A percentile compares a stretch with the other conserved stretches of the same genome.
Conservation (phyloP, 2,329 filamentous ascomycete genomes). For the Seiridium unicorne region DNA sequence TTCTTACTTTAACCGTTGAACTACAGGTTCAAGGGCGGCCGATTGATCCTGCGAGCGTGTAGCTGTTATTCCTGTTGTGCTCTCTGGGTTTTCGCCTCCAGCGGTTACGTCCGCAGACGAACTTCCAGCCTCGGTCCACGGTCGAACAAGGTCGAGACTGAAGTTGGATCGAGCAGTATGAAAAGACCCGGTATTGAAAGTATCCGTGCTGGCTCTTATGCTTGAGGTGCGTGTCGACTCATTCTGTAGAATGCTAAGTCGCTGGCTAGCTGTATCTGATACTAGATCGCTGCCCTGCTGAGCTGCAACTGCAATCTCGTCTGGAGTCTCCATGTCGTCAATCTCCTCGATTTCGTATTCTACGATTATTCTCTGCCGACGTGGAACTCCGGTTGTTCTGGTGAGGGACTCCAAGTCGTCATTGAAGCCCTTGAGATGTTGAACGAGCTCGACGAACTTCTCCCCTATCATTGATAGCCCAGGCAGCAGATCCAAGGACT, state of each 20-base stretch:
- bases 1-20: no score
- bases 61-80: no score
- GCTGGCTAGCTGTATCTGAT: neutral
- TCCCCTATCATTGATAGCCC: constrained; percentile 8
- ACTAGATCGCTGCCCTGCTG: neutral
- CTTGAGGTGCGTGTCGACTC: neutral
- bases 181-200: neutral
- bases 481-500: neutral
- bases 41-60: no score
- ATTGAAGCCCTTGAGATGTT: constrained; percentile 8
- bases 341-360: neutral
- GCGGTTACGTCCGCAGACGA: no score
- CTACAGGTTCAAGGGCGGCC: no score
- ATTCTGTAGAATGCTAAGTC: neutral
- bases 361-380: neutral
- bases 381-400: neutral
- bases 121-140: no score
- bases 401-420: constrained; percentile 8
- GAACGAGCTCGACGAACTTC: constrained; percentile 8
- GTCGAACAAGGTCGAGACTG: neutral
- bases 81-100: no score
- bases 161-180: neutral
- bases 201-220: neutral
- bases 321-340: neutral
- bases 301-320: neutral